A percentile compares a stretch with the other conserved stretches of the same genome.
phyloP scores from a whole-genome alignment of 2,329 filamentous ascomycete species.

The Tricladium varicosporioides region DNA sequence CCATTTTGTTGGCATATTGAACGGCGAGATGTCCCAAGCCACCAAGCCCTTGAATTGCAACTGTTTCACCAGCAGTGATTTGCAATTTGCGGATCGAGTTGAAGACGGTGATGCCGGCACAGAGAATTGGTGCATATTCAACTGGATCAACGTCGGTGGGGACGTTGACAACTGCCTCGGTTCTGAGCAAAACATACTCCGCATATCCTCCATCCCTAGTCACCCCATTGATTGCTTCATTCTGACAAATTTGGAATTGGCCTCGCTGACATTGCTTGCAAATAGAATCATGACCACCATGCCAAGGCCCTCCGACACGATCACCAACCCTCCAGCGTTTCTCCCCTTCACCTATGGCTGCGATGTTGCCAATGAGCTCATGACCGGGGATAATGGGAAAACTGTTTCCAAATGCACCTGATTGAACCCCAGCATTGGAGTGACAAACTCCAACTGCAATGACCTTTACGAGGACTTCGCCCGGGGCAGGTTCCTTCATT shows the following conservation, averaged over 20 bases:
- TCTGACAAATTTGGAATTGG: constrained; percentile 67
- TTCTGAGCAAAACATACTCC: constrained; percentile 59
- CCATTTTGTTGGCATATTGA: constrained; percentile 74
- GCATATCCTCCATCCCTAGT: constrained; percentile 65
- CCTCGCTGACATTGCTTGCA: constrained; percentile 64
- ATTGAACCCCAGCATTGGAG: constrained; percentile 49
- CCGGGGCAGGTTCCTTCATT: constrained; percentile 52
- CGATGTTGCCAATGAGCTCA: constrained; percentile 68
- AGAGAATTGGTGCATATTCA: constrained; percentile 58
- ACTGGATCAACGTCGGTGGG: constrained; percentile 51
- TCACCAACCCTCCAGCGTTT: constrained; percentile 61
- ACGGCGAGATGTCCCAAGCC: constrained; percentile 76
- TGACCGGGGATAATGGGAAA: constrained; percentile 68
- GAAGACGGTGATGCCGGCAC: constrained; percentile 64
- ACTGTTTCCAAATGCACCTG: constrained; percentile 50
- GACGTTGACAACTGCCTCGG: constrained; percentile 58
- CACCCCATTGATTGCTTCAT: constrained; percentile 62
- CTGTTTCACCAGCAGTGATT: constrained; percentile 50
- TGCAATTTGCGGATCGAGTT: constrained; percentile 55
- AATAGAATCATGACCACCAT: constrained; percentile 57
- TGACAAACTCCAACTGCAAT: constrained; percentile 72
- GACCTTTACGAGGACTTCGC: constrained; percentile 68
- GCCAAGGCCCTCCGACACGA: constrained; percentile 66
- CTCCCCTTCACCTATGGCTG: constrained; percentile 56
- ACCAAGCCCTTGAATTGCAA: constrained; percentile 67